These are phyloP conservation scores for Suillus weaverae DNA, from an alignment of 768 basidiomycete genomes.

Conservation along the genomic window DNA sequence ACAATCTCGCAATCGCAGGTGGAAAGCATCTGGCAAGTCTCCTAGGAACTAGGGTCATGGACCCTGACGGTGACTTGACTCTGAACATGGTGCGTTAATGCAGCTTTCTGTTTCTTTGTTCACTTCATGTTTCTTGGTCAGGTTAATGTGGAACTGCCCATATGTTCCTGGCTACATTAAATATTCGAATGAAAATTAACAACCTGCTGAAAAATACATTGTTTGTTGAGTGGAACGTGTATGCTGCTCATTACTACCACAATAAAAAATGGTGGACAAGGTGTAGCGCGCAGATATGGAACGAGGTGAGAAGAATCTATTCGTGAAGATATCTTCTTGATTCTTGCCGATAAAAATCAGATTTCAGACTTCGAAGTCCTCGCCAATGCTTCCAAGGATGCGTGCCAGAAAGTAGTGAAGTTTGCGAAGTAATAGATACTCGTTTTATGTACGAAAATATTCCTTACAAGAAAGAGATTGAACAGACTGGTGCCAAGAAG, in stretches of 20 bases:
- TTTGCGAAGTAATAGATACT: slow-evolving; percentile 4
- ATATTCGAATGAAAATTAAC: slow-evolving; percentile 16
- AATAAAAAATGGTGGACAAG: slow-evolving; percentile 34
- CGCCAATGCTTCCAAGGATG: slow-evolving; percentile 29
- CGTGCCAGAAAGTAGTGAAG: slow-evolving; percentile 18
- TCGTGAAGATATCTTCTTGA: background rate
- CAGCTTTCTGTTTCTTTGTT: background rate
- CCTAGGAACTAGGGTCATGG: slow-evolving; percentile 63
- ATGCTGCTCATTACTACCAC: slow-evolving; percentile 19
- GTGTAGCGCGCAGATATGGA: slow-evolving; percentile 33
- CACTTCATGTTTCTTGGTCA: slow-evolving; percentile 11
- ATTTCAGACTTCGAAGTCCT: slow-evolving; percentile 34
- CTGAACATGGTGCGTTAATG: slow-evolving; percentile 59
- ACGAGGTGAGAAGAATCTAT: slow-evolving; percentile 23
- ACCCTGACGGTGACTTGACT: slow-evolving; percentile 59
- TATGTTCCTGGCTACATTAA: slow-evolving; percentile 26
- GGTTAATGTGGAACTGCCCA: slow-evolving; percentile 46
- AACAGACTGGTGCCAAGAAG: background rate
- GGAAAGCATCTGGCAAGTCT: slow-evolving; percentile 58
- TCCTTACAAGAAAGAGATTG: background rate
- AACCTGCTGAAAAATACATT: slow-evolving; percentile 19
- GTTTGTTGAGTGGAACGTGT: slow-evolving; percentile 23
- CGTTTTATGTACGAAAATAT: background rate
- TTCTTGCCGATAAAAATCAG: slow-evolving; percentile 9
- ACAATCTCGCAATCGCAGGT: slow-evolving; percentile 64